Evolutionary conservation across 495 filamentous ascomycete genomes (phyloP), one percentile per base, ranked within the genome.

Genomic region (Neurospora sp.): DNA sequence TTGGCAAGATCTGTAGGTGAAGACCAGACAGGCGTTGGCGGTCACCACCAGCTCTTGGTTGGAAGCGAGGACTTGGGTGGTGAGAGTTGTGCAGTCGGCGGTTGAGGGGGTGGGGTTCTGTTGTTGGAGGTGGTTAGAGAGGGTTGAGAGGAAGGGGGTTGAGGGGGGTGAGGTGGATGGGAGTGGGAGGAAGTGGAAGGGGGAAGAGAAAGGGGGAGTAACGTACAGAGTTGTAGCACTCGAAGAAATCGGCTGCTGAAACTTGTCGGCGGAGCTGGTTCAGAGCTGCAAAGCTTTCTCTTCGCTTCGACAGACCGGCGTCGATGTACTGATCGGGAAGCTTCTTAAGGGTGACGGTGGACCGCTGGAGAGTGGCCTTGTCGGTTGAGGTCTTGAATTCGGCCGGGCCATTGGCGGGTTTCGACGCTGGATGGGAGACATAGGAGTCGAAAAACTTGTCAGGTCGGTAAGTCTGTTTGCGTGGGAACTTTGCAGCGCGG

Each of bases 161-260:
- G 1, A 27, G 1, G 27, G 14, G 2, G 14, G 41, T 17, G 42
- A 27, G 27, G 27, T 27, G 4, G n/a, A 45, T 17, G 42, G 42
- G 42, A 8, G 0, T 6, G 42, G 1, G 35, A 39, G 38, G 7
- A 0, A 44, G 8, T 37, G 61, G 20, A 12, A 72, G 39, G 12
- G 61, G 45, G 42, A 40, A 0, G 16, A 17, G 16, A 37, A 61
- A 27, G 48, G 35, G 31, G 69, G 61, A 14, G 8, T 71, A 22
- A 22, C 82, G 41, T 78, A 84, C 82, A 70, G 81, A 61, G 69
- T 77, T 78, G 42, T 74, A 75, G 71, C 82, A 84, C 72, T 83
- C 82, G 39, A 75, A 84, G 69, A 83, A 84, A 69, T 81, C 79
- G 39, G 70, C 74, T 20, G 78, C 72, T 8, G 75, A 27, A 35